These are phyloP conservation scores for Kondoa subrosea DNA, from an alignment of 768 basidiomycete genomes.

Conservation along the genomic window DNA sequence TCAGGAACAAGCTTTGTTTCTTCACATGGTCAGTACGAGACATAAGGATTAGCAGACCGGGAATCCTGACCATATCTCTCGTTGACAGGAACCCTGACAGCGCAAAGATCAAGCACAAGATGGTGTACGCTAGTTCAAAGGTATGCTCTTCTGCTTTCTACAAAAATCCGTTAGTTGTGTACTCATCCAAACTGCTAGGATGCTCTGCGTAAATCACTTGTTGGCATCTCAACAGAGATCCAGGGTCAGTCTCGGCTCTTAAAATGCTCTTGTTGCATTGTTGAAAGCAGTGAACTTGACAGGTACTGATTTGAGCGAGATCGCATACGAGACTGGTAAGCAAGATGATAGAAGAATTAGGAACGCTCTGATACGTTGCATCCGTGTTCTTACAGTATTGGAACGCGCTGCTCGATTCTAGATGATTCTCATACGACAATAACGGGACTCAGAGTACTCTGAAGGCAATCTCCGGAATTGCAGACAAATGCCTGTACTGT, in stretches of 20 bases:
- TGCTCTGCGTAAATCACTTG: conserved; percentile 52
- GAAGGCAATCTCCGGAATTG: background rate
- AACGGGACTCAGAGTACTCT: no score
- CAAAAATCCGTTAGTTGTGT: no score
- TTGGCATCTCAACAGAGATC: conserved; percentile 61
- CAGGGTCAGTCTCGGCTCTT: conserved; percentile 38
- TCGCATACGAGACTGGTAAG: conserved; percentile 53
- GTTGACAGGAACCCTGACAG: conserved; percentile 60
- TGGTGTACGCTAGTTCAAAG: conserved; percentile 77
- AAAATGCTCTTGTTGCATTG: background rate
- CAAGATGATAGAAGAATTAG: no score
- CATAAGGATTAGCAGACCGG: background rate
- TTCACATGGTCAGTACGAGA: conserved; percentile 61
- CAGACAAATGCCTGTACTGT: no score
- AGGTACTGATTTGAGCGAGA: conserved; percentile 53
- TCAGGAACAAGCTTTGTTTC: conserved; percentile 73
- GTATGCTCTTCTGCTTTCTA: background rate
- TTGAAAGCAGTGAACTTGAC: background rate
- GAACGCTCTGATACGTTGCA: no score
- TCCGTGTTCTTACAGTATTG: conserved; percentile 6
- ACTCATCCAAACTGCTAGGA: conserved; percentile 32
- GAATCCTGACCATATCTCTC: background rate
- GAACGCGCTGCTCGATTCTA: background rate
- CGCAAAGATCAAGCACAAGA: conserved; percentile 76
- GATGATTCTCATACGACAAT: no score